These are phyloP conservation scores for Trametes punicea DNA, from an alignment of 768 basidiomycete species.

Conservation along the genomic window DNA sequence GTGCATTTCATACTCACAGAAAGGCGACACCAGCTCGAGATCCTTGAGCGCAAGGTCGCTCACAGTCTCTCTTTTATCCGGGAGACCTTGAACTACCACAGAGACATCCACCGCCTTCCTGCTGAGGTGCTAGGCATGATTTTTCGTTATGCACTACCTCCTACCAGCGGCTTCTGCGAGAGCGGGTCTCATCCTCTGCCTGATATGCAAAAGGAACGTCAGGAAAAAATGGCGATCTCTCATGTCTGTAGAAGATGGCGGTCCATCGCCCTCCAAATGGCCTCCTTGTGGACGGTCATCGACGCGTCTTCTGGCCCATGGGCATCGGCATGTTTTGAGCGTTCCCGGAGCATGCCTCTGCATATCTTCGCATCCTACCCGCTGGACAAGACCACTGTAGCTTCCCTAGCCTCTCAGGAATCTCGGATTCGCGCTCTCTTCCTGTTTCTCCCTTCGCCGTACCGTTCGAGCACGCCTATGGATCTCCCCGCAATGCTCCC, in stretches of 20 bases:
- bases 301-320: neutral
- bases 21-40: neutral
- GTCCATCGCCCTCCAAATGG: constrained; percentile 5
- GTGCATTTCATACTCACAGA: neutral
- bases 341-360: constrained; percentile 9
- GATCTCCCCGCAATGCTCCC: neutral
- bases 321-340: neutral
- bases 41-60: neutral
- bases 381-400: neutral
- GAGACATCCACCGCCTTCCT: constrained; percentile 12
- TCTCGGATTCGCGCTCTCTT: constrained; percentile 6
- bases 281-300: constrained; percentile 13
- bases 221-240: neutral
- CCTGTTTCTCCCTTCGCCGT: neutral
- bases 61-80: constrained; percentile 2
- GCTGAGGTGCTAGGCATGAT: constrained; percentile 13
- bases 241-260: constrained; percentile 16
- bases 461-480: neutral
- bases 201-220: neutral
- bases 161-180: neutral
- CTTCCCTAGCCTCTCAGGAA: neutral
- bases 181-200: constrained; percentile 3
- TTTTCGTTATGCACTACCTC: constrained; percentile 6
- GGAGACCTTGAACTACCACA: constrained; percentile 5
- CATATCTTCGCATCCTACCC: constrained; percentile 5